These are phyloP conservation scores for Sporothrix variecibatus DNA, from an alignment of 2,329 filamentous ascomycete genomes.

Conservation along the genomic window DNA sequence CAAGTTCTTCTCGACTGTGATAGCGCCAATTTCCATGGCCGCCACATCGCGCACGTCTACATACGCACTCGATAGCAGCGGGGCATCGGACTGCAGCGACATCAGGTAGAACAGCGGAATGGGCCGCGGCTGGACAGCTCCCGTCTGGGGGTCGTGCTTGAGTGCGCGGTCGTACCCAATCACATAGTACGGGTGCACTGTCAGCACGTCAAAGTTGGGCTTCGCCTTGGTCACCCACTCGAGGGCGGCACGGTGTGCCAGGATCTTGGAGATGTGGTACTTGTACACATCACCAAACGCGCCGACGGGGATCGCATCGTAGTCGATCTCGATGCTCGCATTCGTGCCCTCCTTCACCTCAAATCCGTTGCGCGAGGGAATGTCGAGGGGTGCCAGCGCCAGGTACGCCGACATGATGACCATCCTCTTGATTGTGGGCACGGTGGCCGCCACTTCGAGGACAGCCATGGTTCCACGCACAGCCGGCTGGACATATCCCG, in stretches of 20 bases:
- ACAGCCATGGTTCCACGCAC: constrained; percentile 33
- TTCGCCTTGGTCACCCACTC: constrained; percentile 23
- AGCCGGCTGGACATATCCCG: constrained; percentile 34
- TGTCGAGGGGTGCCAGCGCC: constrained; percentile 7
- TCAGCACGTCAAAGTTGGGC: constrained; percentile 25
- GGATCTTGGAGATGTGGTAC: constrained; percentile 36
- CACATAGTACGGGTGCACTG: constrained; percentile 25
- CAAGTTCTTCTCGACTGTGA: neutral
- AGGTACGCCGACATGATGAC: constrained; percentile 22
- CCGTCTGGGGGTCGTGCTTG: neutral
- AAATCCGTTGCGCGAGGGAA: neutral
- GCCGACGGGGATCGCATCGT: constrained; percentile 32
- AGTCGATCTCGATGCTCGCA: neutral
- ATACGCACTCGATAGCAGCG: constrained; percentile 18
- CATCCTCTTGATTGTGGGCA: neutral
- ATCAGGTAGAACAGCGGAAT: neutral
- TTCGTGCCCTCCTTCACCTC: neutral
- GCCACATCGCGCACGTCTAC: constrained; percentile 29
- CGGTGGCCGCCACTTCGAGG: constrained; percentile 11
- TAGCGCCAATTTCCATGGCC: constrained; percentile 2
- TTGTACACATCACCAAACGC: constrained; percentile 31
- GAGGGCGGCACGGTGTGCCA: constrained; percentile 26
- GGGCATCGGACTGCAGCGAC: constrained; percentile 1
- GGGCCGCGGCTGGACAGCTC: constrained; percentile 2
- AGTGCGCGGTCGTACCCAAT: constrained; percentile 25